Conservation (phyloP, 2,329 filamentous ascomycete genomes). For the Scedosporium boydii region DNA sequence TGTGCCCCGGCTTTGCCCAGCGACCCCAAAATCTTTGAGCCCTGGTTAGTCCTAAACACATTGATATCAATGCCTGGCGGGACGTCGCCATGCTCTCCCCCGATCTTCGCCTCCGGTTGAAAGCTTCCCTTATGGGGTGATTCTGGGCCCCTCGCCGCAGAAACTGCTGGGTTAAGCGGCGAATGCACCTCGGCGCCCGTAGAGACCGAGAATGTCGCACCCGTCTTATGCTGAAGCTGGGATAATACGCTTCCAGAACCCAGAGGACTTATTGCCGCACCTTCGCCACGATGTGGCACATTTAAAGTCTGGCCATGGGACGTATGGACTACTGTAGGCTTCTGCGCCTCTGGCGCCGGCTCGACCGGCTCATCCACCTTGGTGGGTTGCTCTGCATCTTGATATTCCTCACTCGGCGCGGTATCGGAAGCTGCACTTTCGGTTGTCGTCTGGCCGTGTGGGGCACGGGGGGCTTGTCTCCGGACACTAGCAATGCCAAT, state of each 20-base stretch:
- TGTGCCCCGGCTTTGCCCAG: slow-evolving; percentile 18
- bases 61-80: slow-evolving; percentile 34
- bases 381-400: neutral
- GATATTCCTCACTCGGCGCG: neutral
- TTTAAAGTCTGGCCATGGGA: neutral
- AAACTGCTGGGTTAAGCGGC: neutral
- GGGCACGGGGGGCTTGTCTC: slow-evolving; percentile 10
- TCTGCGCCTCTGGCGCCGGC: neutral
- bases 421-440: neutral
- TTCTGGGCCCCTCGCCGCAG: neutral
- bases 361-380: neutral
- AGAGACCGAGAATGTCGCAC: neutral
- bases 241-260: neutral
- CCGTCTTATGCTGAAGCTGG: slow-evolving; percentile 4
- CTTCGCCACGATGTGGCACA: neutral
- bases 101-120: neutral
- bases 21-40: slow-evolving; percentile 33
- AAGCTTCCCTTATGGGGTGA: neutral
- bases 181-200: slow-evolving; percentile 1
- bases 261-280: neutral
- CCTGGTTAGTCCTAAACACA: slow-evolving; percentile 15
- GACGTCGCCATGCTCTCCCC: slow-evolving; percentile 14
- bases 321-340: slow-evolving; percentile 1
- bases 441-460: neutral
- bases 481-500: slow-evolving; percentile 30